Base-by-base conservation (phyloP, 2,329 filamentous ascomycete genomes). In the Byssoonygena ceratinophila region DNA sequence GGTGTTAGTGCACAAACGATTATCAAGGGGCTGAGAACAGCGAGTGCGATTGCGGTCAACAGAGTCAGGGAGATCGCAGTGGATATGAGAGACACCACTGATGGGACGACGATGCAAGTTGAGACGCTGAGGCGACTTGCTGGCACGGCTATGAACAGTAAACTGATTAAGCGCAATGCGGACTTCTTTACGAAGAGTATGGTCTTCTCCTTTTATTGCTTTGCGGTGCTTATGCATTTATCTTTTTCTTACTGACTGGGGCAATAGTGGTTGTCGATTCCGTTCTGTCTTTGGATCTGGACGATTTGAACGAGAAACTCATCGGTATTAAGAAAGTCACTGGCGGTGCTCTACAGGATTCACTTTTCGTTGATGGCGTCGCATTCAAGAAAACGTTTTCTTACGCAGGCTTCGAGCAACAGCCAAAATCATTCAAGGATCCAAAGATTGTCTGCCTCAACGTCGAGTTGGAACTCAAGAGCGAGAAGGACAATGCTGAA, bases 311-410 rank as follows among this genome's bases (percentile, higher is more conserved):
- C 76, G 91, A 97, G 72, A 96, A 91, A 70, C 81, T 97, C 63
- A 98, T 98, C 64, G 92, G 92, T 56, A 82, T 97, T 69, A 98
- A 98, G 80, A 97, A 96, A 76, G 90, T 98, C 58, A 91, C 89
- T 36, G 92, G 92, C 65, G 92, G 92, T 69, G 94, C 88, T 34
- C 81, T 98, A 29, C 92, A 95, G 64, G 92, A 97, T 58, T 96
- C 91, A 1, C 80, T 95, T 37, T 97, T 97, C 71, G 85, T 98
- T 66, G 92, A 97, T 69, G 92, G 92, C 66, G 92, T 98, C 57
- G 91, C 92, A 32, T 98, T 98, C 79, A 97, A 97, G 78, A 98
- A 98, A 81, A 98, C 92, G 4, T 98, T 98, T 71, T 90, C 91
- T 48, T 98, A 98, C 68, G 92, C 92, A 62, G 92, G 92, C 66